These are phyloP conservation scores for Guyanaporus albipodus DNA, from an alignment of 768 basidiomycete species.

Conservation along the genomic window DNA sequence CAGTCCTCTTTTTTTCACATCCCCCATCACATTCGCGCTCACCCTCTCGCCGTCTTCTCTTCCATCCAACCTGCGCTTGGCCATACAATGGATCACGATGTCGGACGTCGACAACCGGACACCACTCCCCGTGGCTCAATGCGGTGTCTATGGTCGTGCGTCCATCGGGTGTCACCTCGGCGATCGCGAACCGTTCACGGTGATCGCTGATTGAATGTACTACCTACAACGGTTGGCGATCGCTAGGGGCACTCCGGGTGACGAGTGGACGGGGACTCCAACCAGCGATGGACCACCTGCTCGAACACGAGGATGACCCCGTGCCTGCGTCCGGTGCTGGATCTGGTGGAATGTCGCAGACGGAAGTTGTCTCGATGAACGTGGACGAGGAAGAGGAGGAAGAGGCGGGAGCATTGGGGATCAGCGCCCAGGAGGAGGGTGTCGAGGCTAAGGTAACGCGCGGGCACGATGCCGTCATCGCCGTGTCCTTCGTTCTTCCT, in stretches of 20 bases:
- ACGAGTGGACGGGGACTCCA: constrained; percentile 83
- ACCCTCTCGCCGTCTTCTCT: too few species aligned
- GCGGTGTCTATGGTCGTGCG: too few species aligned
- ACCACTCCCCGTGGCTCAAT: too few species aligned
- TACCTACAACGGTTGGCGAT: background rate
- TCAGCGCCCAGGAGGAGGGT: constrained; percentile 30
- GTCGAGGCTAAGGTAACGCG: constrained; percentile 75
- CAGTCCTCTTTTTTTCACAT: constrained; percentile 28
- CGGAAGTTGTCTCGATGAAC: constrained; percentile 37
- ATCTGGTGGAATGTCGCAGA: constrained; percentile 15
- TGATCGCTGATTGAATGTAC: too few species aligned
- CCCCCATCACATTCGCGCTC: background rate
- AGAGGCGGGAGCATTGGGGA: constrained; percentile 54
- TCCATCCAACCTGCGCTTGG: too few species aligned
- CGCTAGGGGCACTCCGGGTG: constrained; percentile 81
- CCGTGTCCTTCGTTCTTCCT: too few species aligned
- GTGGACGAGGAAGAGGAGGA: constrained; percentile 65
- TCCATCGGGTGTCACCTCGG: too few species aligned
- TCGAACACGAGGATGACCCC: constrained; percentile 73
- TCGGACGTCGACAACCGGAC: too few species aligned
- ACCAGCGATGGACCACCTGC: constrained; percentile 84
- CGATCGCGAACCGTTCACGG: too few species aligned
- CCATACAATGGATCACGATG: too few species aligned
- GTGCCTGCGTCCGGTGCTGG: constrained; percentile 58
- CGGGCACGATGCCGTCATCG: too few species aligned